Base-by-base conservation (phyloP, 192 early-diverging fungal genomes). In the Gonapodya prolifera region DNA sequence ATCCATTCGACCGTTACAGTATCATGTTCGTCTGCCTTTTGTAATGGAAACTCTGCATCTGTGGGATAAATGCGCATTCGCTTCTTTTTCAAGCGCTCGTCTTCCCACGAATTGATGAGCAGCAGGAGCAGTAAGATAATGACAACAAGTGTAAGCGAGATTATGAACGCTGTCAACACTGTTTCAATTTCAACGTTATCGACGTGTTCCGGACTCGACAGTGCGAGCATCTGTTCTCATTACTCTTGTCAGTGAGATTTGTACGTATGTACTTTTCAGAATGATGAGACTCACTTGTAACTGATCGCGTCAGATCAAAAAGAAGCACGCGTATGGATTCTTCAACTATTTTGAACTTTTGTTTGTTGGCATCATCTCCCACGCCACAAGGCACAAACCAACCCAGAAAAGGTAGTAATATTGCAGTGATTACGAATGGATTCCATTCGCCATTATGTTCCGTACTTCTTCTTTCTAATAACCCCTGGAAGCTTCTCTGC, bases 381-480 rank as follows among this genome's bases (percentile, higher is more conserved):
- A n/a, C n/a, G n/a, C n/a, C n/a, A n/a, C n/a, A n/a, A n/a, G n/a
- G n/a, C n/a, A n/a, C n/a, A n/a, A n/a, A n/a, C n/a, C n/a, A n/a
- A n/a, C n/a, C n/a, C n/a, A n/a, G n/a, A n/a, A n/a, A n/a, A n/a
- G n/a, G n/a, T n/a, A n/a, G n/a, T n/a, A n/a, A n/a, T n/a, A n/a
- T n/a, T n/a, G n/a, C n/a, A n/a, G n/a, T n/a, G n/a, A n/a, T n/a
- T n/a, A n/a, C n/a, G n/a, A n/a, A n/a, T n/a, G n/a, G n/a, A 61
- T 61, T 61, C 23, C 45, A 61, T 61, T 61, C 45, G 8, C 45
- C 45, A 61, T 61, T 92, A 92, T 36, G 89, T 88, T 76, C 94
- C 95, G 83, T 92, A 98, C 83, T 91, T 89, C 79, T 94, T 87
- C 80, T 91, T 91, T 81, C 92, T 91, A 84, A 89, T 97, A 2